Base-by-base conservation (phyloP, 768 basidiomycete genomes). In the Lentinula sp. region DNA sequence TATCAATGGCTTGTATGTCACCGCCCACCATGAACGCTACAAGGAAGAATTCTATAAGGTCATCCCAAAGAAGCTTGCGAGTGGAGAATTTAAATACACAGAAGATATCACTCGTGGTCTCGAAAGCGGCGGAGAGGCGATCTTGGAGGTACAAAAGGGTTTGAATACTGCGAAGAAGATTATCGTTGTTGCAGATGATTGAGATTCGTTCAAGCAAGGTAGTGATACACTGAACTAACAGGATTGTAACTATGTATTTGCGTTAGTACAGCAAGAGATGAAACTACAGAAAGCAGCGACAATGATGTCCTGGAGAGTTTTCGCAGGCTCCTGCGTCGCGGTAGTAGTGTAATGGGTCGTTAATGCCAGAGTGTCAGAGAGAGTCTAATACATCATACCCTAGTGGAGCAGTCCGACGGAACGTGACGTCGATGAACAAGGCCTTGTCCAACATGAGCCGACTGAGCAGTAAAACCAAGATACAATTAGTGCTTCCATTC, bases 71-170 rank as follows among this genome's bases (percentile, higher is more conserved):
- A 69, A 72, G 46, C 64, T 85, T 35, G 77, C 74, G 3, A 72
- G 67, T 3, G 82, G 83, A 3, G 75, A 82, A 65, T 61, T 84
- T 54, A 80, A 79, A 66, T 74, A 78, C 51, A 69, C 63, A 7
- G 84, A 85, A 62, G 76, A 84, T 45, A 60, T 82, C 1, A 74
- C 68, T 8, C 66, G 69, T 5, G 83, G 83, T 2, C 69, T 85
- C 39, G 79, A 77, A 10, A 61, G 61, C n/a, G 68, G 61, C 3
- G 75, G 71, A 15, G 69, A 76, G 48, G 75, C 69, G 0, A 62
- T 80, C 16, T 21, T 73, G 7, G 71, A 68, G n/a, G 66, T 75
- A 21, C 70, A 67, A 55, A 67, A 65, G 54, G 77, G 78, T 5
- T 2, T 18, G 28, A 78, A 78, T 62, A 64, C 35, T 5, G 75